Conservation (phyloP, 331 rosid genomes). For the Acacia concinna region DNA sequence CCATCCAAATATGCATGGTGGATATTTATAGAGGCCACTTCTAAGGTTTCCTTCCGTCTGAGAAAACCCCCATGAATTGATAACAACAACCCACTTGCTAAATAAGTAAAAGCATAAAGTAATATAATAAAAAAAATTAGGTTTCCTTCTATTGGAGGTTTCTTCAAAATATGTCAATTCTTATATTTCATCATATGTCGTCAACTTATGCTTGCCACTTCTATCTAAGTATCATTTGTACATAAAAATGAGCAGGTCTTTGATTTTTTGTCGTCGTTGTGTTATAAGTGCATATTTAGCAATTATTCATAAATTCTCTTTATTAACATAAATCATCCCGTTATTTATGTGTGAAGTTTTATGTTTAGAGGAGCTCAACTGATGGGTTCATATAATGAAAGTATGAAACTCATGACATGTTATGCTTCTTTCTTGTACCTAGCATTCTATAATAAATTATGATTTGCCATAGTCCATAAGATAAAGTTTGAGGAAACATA, state of each 20-base stretch:
- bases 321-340: not conserved
- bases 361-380: not conserved
- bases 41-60: not conserved
- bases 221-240: conserved; percentile 8
- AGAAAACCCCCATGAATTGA: not conserved
- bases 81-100: not conserved
- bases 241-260: not conserved
- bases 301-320: not conserved
- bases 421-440: not conserved
- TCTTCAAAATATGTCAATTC: not conserved
- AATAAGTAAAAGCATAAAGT: not conserved
- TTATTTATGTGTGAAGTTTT: not conserved
- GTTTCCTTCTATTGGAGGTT: not conserved
- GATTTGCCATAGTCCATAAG: conserved; percentile 15
- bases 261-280: not conserved
- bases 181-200: not conserved
- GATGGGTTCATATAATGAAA: conserved; percentile 20
- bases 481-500: not conserved
- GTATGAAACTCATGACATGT: not conserved
- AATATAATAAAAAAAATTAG: not conserved
- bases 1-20: not conserved
- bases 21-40: not conserved
- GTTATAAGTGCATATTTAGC: not conserved
- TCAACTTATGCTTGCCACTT: conserved; percentile 25
- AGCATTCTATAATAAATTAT: not conserved